Evolutionary conservation across 306 rosid genomes (phyloP), one percentile per base, ranked within the genome.

Genomic region (Ormosia semicastrata): DNA sequence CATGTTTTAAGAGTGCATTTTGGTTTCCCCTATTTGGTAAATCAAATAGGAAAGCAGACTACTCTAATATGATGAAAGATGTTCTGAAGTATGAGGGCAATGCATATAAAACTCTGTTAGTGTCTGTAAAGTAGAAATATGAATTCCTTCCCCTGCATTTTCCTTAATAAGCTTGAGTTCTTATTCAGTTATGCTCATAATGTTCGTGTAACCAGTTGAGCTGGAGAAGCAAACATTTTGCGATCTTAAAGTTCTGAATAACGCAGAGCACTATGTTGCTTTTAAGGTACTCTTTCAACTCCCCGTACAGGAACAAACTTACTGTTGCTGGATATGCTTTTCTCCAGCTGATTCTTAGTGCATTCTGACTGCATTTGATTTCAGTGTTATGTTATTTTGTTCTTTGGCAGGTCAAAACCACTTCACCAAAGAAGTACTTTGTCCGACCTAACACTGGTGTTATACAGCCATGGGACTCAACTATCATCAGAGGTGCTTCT

Each of bases 401-500:
- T 77, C 67, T 12, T 76, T 83, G 50, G 47, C 17, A 92, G 97
- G 97, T 92, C 79, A 92, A 92, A 89, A 92, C 97, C 40, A 92
- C 94, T 82, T 92, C 97, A 8, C 97, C 97, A 12, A 92, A 90
- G 88, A 92, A 90, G 90, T 92, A 90, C 82, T 92, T 92, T 40
- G 97, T 92, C 70, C 90, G 94, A 56, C 97, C 97, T 62, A 92
- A 92, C 68, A 90, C 91, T 5, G 94, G 94, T 60, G 87, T 92
- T 76, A 50, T 92, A 66, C 91, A 86, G 57, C 90, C 94, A 60
- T 84, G 90, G 94, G 94, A 92, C 74, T 86, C 91, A 15, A 88
- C 87, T 80, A 75, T 84, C 63, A 87, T 92, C 83, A 85, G 92
- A 92, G 95, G 95, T 92, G 64, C 79, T 10, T 69, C 85, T 84